Conservation (phyloP, 2,329 filamentous ascomycete genomes). For the Xylariaceae sp. region DNA sequence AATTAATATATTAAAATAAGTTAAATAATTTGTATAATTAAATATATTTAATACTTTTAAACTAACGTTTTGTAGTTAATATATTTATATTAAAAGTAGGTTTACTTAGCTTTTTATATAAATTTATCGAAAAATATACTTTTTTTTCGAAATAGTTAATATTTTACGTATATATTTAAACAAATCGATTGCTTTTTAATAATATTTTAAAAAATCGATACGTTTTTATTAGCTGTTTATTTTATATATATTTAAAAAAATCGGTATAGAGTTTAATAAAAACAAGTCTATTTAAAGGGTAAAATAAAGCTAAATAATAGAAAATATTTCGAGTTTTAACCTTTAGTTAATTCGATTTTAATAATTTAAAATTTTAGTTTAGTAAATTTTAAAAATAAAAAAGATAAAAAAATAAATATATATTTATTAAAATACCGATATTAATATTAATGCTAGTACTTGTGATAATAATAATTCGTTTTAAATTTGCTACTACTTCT, state of each 20-base stretch:
- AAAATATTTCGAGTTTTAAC: no score
- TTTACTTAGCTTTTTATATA: not conserved
- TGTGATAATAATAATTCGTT: not conserved
- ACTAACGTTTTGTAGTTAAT: not conserved
- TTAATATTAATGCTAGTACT: no score
- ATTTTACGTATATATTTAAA: not conserved
- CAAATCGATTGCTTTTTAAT: not conserved
- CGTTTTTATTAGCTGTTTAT: not conserved
- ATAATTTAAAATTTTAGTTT: no score
- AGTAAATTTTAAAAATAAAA: no score
- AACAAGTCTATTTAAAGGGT: no score
- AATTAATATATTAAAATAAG: not conserved
- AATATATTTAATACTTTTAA: not conserved
- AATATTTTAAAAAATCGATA: not conserved
- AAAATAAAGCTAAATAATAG: no score
- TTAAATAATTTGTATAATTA: not conserved
- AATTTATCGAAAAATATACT: not conserved
- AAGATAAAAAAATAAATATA: no score
- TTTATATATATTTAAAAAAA: not conserved
- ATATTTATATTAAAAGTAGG: not conserved
- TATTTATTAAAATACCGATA: no score
- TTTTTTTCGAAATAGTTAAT: not conserved
- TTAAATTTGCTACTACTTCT: no score
- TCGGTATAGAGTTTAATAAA: no score
- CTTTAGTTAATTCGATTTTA: no score